A percentile compares a stretch with the other conserved stretches of the same genome.
phyloP scores from a whole-genome alignment of 306 rosid genomes.

The Acacia crassicarpa region DNA sequence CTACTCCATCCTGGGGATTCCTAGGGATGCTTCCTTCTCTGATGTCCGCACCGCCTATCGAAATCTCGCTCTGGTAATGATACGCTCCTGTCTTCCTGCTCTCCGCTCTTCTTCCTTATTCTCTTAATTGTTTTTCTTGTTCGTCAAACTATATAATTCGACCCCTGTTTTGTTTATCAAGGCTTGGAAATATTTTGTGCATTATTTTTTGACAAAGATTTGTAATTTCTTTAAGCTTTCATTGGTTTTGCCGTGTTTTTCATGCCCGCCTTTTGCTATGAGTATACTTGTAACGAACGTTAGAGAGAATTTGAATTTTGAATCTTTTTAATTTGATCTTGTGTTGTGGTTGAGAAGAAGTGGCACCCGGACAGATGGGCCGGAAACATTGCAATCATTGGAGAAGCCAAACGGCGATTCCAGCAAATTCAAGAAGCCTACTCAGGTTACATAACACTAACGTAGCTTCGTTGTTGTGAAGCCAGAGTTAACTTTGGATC shows the following conservation, averaged over 20 bases:
- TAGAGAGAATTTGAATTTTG: neutral
- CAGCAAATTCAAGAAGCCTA: constrained; percentile 97
- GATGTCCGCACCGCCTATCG: constrained; percentile 91
- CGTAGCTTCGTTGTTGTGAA: neutral
- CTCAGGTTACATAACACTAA: constrained; percentile 47
- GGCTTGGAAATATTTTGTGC: neutral
- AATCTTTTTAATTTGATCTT: neutral
- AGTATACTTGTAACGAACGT: neutral
- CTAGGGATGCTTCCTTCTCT: constrained; percentile 80
- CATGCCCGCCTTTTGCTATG: neutral
- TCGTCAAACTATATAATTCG: neutral
- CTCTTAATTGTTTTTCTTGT: neutral
- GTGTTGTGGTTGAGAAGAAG: constrained; percentile 42
- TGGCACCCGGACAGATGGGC: constrained; percentile 94
- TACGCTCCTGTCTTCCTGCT: constrained; percentile 10
- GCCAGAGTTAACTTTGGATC: neutral
- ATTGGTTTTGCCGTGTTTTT: neutral
- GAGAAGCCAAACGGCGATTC: constrained; percentile 82
- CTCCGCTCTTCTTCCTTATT: neutral
- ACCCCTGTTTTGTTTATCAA: too few relatives aligned
- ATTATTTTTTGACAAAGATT: neutral
- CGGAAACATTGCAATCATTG: constrained; percentile 56
- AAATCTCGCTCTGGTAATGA: constrained; percentile 78
- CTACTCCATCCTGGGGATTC: constrained; percentile 82
- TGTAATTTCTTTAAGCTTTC: neutral